Base-by-base conservation (phyloP, 2,329 filamentous ascomycete genomes). In the Sporothrix protearum region DNA sequence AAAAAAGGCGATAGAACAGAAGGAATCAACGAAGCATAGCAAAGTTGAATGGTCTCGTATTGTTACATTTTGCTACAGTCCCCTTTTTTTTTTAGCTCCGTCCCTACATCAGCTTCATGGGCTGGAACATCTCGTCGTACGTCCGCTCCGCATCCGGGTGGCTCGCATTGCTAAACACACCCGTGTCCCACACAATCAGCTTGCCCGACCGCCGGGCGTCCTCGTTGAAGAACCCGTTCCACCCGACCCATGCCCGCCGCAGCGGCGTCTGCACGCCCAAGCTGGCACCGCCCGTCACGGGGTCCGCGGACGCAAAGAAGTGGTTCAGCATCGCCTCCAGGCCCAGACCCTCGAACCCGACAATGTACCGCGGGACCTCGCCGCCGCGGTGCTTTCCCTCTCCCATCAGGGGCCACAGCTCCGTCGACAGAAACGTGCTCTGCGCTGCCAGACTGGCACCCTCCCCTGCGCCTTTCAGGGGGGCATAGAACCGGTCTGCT, bases 401-500 rank as follows among this genome's bases (percentile, higher is more conserved):
- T 9, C 8, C 14, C 19, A 2, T 19, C 22, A 25, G 49, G 1
- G 78, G 79, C 83, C 82, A 88, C 30, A 92, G 77, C 82, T 87
- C 81, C 59, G 79, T 75, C 71, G 80, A 75, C 39, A 94, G 78
- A 76, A 93, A 95, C 16, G 3, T 8, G n/a, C 3, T 63, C 28
- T 36, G 45, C 19, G 49, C 42, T 3, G 42, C 67, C 3, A 57
- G 19, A 14, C 16, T 55, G 22, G 55, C 66, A 3, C 45, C 51
- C 51, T 55, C 59, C 28, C 25, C n/a, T n/a, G n/a, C n/a, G n/a
- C n/a, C 42, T 75, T 79, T 6, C 12, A 81, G 79, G 28, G 90
- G 88, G 73, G 91, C 86, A 81, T 97, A 98, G 83, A 99, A 99
- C 59, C 90, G 86, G 79, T 97, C 94, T 8, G 94, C 94, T 83